These are phyloP conservation scores for Syzygium oleosum DNA, from an alignment of 345 rosid genomes.

Conservation along the genomic window DNA sequence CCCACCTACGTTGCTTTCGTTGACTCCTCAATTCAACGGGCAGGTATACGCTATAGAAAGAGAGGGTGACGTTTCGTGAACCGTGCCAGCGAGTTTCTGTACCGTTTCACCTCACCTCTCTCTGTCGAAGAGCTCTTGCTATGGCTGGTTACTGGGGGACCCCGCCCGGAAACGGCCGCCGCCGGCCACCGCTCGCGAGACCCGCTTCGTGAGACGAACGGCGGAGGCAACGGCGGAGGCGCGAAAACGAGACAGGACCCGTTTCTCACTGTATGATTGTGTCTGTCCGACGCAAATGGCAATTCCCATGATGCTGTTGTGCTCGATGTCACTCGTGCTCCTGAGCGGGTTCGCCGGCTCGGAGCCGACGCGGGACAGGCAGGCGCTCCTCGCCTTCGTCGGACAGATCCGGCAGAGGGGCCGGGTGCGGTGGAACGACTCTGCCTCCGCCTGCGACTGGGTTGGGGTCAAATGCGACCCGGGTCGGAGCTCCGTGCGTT, in stretches of 20 bases:
- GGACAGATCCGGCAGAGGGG: constrained; percentile 39
- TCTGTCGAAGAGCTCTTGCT: not conserved
- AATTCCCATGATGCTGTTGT: not conserved
- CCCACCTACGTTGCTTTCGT: not conserved
- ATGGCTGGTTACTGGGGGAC: not conserved
- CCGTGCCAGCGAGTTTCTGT: not conserved
- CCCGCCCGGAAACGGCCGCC: not conserved
- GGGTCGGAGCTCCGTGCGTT: constrained; percentile 30
- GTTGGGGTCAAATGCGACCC: constrained; percentile 66
- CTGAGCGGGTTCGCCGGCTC: constrained; percentile 29
- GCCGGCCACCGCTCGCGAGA: not conserved
- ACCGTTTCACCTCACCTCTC: not conserved
- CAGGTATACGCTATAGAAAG: not conserved
- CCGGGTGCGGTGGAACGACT: constrained; percentile 70
- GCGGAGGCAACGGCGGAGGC: not conserved
- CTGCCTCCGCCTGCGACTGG: constrained; percentile 77
- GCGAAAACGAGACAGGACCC: not conserved
- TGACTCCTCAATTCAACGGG: not conserved
- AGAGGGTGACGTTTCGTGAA: not conserved
- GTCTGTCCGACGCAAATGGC: not conserved
- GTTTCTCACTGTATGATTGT: not conserved
- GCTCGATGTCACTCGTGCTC: constrained; percentile 3
- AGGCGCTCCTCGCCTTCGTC: constrained; percentile 74
- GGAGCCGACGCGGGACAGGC: constrained; percentile 64
- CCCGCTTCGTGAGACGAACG: not conserved